Percentiles rank a stretch among this genome's conserved stretches.
phyloP scores from a whole-genome alignment of 2,329 filamentous ascomycete genomes.

The Fusarium fujikuroi region DNA sequence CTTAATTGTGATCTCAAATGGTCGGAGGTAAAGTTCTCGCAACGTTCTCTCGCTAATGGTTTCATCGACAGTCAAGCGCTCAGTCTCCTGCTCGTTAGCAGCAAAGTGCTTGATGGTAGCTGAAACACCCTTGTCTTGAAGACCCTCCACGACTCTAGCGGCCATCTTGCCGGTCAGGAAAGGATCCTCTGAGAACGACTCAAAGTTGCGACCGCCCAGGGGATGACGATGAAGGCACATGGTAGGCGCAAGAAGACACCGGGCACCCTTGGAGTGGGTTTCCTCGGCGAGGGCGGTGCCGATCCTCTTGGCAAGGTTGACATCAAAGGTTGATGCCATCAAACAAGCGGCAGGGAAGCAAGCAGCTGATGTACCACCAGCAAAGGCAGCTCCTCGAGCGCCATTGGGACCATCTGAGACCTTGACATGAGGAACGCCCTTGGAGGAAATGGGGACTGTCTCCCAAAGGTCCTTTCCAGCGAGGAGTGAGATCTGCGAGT shows the following conservation, averaged over 20 bases:
- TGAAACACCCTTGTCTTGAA: constrained; percentile 53
- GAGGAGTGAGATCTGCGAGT: constrained; percentile 38
- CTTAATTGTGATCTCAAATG: constrained; percentile 55
- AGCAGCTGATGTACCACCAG: constrained; percentile 39
- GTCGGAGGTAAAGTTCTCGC: constrained; percentile 48
- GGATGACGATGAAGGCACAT: constrained; percentile 45
- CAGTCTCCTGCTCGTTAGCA: constrained; percentile 54
- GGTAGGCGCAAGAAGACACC: constrained; percentile 65
- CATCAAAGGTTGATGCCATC: constrained; percentile 72
- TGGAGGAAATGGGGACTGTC: constrained; percentile 39
- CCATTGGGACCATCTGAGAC: constrained; percentile 44
- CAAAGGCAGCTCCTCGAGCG: constrained; percentile 42
- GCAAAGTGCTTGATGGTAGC: constrained; percentile 58
- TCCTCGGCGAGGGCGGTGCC: constrained; percentile 70
- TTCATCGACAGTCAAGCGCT: constrained; percentile 45
- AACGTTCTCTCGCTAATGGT: constrained; percentile 41
- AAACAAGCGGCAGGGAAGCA: constrained; percentile 47
- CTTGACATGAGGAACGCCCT: constrained; percentile 41
- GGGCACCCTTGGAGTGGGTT: constrained; percentile 69
- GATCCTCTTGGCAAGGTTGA: constrained; percentile 65
- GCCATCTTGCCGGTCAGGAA: constrained; percentile 44
- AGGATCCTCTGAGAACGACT: constrained; percentile 45
- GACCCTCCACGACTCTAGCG: constrained; percentile 49
- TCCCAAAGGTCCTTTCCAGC: constrained; percentile 44
- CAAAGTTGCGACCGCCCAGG: constrained; percentile 45